Evolutionary conservation across 2,329 filamentous ascomycete genomes (phyloP).

Genomic region (Leptodontidium sp.): DNA sequence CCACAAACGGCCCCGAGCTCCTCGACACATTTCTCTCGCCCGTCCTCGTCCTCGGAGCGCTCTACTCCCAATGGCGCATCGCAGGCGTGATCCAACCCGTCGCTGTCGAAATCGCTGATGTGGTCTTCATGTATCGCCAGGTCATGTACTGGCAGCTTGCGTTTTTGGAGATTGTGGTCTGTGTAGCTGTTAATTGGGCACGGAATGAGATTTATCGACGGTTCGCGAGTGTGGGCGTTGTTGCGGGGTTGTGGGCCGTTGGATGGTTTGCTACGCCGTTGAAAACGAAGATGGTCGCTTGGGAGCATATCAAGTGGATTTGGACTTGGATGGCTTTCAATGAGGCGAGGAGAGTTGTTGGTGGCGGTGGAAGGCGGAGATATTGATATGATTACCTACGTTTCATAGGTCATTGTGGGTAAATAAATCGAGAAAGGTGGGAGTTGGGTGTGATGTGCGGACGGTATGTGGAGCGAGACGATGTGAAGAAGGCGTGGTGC

Average conservation of each 20-base stretch:
- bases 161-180: slow-evolving; percentile 21
- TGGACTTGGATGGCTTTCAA: slow-evolving; percentile 39
- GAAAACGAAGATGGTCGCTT: slow-evolving; percentile 30
- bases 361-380: slow-evolving; percentile 24
- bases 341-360: slow-evolving; percentile 29
- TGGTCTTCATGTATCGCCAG: slow-evolving; percentile 32
- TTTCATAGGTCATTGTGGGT: too few relatives aligned
- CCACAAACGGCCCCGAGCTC: slow-evolving; percentile 29
- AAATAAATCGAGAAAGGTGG: too few relatives aligned
- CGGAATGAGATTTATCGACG: slow-evolving; percentile 32
- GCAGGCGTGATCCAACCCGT: slow-evolving; percentile 31
- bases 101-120: slow-evolving; percentile 25
- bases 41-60: slow-evolving; percentile 32
- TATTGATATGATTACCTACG: not conserved
- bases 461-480: too few relatives aligned
- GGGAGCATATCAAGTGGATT: slow-evolving; percentile 35
- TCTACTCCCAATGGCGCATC: slow-evolving; percentile 39
- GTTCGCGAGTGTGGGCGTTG: slow-evolving; percentile 26
- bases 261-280: slow-evolving; percentile 33
- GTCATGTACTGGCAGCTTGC: slow-evolving; percentile 35
- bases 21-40: slow-evolving; percentile 36
- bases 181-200: slow-evolving; percentile 26
- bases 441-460: too few relatives aligned
- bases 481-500: too few relatives aligned
- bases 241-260: slow-evolving; percentile 32